These are phyloP conservation scores for Suillus variegatus DNA, from an alignment of 768 basidiomycete genomes.

Conservation along the genomic window DNA sequence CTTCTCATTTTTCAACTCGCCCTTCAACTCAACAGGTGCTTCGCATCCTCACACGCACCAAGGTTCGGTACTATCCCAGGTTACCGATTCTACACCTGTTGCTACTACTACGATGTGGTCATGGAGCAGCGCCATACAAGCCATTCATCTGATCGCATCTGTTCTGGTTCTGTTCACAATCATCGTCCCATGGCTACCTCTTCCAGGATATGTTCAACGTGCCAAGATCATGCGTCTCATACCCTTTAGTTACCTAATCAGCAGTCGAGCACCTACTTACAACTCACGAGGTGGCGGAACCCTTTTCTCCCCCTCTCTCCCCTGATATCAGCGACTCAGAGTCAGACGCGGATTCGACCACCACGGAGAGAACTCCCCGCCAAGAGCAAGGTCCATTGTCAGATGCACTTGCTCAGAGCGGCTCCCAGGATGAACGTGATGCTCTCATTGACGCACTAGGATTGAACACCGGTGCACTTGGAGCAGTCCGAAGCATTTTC, in stretches of 20 bases:
- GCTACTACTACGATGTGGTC: constrained; percentile 34
- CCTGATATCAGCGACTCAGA: constrained; percentile 24
- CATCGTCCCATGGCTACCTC: constrained; percentile 48
- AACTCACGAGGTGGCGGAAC: constrained; percentile 16
- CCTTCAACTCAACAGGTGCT: constrained; percentile 47
- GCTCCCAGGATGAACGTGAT: constrained; percentile 39
- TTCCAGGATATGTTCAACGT: constrained; percentile 21
- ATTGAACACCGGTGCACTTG: constrained; percentile 36
- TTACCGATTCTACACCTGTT: constrained; percentile 24
- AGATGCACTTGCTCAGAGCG: constrained; percentile 37
- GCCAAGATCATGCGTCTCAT: constrained; percentile 27
- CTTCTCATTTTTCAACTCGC: constrained; percentile 85
- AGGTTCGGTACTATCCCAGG: constrained; percentile 55
- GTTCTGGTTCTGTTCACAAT: constrained; percentile 60
- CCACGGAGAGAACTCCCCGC: constrained; percentile 28
- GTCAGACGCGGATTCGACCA: constrained; percentile 32
- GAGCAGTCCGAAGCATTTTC: constrained; percentile 33
- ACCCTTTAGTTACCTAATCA: constrained; percentile 23
- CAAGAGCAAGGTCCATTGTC: constrained; percentile 18
- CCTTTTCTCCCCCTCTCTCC: constrained; percentile 31
- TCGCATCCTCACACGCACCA: constrained; percentile 50
- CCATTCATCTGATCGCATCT: constrained; percentile 67
- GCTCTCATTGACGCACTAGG: constrained; percentile 42
- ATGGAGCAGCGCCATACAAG: constrained; percentile 57
- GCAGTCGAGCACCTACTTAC: constrained; percentile 7